Evolutionary conservation across 1,139 yeast genomes (phyloP).

Genomic region (Arxiozyma slooffiae): DNA sequence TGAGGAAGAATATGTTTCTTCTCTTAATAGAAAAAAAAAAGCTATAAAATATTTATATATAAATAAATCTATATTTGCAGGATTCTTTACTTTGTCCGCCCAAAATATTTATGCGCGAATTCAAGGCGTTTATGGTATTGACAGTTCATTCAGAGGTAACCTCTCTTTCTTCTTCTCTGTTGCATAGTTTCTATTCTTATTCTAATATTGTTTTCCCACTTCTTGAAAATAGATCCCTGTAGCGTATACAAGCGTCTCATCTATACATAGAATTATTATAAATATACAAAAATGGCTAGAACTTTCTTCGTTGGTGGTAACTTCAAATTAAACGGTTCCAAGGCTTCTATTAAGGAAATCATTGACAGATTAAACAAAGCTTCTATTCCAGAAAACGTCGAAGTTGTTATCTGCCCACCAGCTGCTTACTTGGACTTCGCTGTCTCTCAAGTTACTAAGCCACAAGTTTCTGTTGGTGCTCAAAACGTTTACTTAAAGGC

Average conservation of each 20-base stretch:
- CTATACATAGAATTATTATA: constrained; percentile 2
- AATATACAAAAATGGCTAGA: constrained; percentile 57
- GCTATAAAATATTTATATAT: too few relatives aligned
- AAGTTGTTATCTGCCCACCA: constrained; percentile 95
- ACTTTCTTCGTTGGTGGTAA: constrained; percentile 96
- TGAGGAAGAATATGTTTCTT: not conserved
- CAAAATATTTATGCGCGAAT: too few relatives aligned
- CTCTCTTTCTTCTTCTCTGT: not conserved
- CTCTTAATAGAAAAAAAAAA: not conserved
- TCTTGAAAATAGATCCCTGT: not conserved
- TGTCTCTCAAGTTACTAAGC: constrained; percentile 55
- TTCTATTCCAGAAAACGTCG: constrained; percentile 56
- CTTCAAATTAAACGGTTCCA: constrained; percentile 97
- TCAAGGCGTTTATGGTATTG: too few relatives aligned
- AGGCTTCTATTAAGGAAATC: constrained; percentile 71
- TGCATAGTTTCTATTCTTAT: not conserved
- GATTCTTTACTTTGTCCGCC: not conserved
- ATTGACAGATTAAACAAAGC: constrained; percentile 75
- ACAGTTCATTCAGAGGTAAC: too few relatives aligned
- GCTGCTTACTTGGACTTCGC: constrained; percentile 82
- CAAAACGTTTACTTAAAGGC: constrained; percentile 84
- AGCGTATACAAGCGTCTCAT: not conserved
- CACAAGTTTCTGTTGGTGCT: constrained; percentile 70
- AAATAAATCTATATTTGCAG: not conserved
- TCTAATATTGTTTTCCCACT: too few relatives aligned